phyloP scores from a whole-genome alignment of 306 rosid species.

The Fragaria iinumae region DNA sequence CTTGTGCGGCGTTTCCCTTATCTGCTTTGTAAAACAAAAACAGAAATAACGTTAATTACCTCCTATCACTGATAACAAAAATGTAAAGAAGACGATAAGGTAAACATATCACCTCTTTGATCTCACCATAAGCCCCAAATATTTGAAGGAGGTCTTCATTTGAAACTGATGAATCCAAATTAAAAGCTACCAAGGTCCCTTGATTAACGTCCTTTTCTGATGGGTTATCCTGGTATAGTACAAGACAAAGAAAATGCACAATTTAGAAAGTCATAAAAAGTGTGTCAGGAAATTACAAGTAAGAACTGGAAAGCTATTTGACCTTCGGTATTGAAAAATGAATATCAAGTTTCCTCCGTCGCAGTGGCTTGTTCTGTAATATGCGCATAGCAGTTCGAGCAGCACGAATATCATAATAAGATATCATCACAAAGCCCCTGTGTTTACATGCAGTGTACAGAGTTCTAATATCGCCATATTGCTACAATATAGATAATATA shows the following conservation, averaged over 20 bases:
- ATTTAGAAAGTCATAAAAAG: conserved; percentile 6
- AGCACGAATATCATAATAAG: conserved; percentile 90
- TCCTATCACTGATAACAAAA: not conserved
- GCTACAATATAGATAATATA: conserved; percentile 43
- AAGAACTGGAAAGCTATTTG: conserved; percentile 20
- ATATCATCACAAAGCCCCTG: conserved; percentile 96
- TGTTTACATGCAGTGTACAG: conserved; percentile 92
- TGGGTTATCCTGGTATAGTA: conserved; percentile 68
- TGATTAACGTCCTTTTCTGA: conserved; percentile 91
- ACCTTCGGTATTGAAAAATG: conserved; percentile 98
- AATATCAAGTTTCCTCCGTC: conserved; percentile 90
- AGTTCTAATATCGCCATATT: conserved; percentile 87
- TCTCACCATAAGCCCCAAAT: conserved; percentile 89
- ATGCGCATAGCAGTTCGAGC: conserved; percentile 96
- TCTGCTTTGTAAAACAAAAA: conserved; percentile 47
- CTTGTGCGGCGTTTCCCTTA: conserved; percentile 95
- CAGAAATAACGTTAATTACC: conserved; percentile 13
- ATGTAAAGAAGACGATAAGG: not conserved
- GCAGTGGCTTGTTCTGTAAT: conserved; percentile 82
- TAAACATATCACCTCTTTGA: conserved; percentile 74
- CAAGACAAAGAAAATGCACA: conserved; percentile 14
- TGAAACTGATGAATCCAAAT: conserved; percentile 87
- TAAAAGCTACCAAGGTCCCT: conserved; percentile 93
- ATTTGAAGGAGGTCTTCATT: conserved; percentile 88
- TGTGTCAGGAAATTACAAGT: conserved; percentile 9